A percentile compares a stretch with the other conserved stretches of the same genome.
Conservation (phyloP, 1,284 basidiomycete species). For the Sanghuangporus sanghuang region DNA sequence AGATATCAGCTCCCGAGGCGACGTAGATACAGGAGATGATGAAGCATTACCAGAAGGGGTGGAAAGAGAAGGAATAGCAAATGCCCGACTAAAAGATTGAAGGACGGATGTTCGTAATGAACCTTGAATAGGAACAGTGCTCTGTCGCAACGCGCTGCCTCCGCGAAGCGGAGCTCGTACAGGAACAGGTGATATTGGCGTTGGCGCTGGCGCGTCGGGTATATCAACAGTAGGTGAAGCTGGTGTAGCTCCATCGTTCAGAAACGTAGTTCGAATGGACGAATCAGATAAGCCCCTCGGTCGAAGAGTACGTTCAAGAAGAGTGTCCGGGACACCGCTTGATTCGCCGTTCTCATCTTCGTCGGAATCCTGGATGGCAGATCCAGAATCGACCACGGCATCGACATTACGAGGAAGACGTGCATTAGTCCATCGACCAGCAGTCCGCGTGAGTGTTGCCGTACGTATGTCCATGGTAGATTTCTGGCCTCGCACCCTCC, state of each 20-base stretch:
- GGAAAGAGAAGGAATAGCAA: constrained; percentile 12
- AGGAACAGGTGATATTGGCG: constrained; percentile 10
- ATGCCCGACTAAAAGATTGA: constrained; percentile 12
- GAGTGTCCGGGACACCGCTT: constrained; percentile 35
- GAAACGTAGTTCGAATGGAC: constrained; percentile 81
- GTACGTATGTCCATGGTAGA: constrained; percentile 18
- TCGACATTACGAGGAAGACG: constrained; percentile 64
- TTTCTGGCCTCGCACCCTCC: constrained; percentile 32
- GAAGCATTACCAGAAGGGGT: background rate
- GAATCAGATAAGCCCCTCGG: constrained; percentile 85
- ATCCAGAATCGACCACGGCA: constrained; percentile 63
- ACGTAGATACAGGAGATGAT: background rate
- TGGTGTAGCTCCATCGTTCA: constrained; percentile 42
- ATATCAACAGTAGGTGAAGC: constrained; percentile 12
- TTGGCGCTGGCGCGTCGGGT: background rate
- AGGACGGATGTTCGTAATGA: constrained; percentile 9
- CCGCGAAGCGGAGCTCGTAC: background rate
- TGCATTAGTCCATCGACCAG: constrained; percentile 10
- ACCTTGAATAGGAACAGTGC: constrained; percentile 1
- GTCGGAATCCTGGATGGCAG: constrained; percentile 28
- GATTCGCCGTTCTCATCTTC: constrained; percentile 31
- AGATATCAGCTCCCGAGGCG: background rate
- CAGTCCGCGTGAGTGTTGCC: constrained; percentile 16
- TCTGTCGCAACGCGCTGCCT: background rate
- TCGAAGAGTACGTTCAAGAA: constrained; percentile 65